phyloP scores from a whole-genome alignment of 805 yeast species.

The Sungouiella blattae region DNA sequence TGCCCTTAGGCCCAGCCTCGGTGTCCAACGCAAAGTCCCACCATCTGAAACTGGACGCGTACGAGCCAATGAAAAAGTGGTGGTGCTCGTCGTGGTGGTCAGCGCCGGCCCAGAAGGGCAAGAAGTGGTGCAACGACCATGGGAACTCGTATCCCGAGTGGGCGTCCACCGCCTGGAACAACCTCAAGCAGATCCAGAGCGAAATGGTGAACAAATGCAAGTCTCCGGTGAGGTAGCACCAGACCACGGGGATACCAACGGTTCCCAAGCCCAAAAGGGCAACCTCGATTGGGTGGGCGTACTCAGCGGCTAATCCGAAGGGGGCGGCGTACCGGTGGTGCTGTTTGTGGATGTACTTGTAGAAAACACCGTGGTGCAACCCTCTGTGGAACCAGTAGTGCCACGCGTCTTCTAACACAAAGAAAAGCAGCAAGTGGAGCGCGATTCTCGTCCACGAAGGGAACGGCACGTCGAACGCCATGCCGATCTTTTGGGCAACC shows the following conservation, averaged over 20 bases:
- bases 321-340: slow-evolving; percentile 99
- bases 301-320: slow-evolving; percentile 94
- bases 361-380: slow-evolving; percentile 83
- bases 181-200: slow-evolving; percentile 81
- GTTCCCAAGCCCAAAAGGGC: slow-evolving; percentile 91
- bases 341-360: slow-evolving; percentile 92
- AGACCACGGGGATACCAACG: slow-evolving; percentile 88
- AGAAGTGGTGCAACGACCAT: slow-evolving; percentile 85
- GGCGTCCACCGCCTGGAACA: slow-evolving; percentile 95
- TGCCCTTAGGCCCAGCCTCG: slow-evolving; percentile 85
- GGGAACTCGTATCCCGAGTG: slow-evolving; percentile 99
- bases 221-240: slow-evolving; percentile 66
- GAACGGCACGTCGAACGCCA: slow-evolving; percentile 78
- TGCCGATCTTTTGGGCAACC: slow-evolving; percentile 76
- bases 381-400: slow-evolving; percentile 94
- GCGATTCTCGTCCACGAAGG: slow-evolving; percentile 60
- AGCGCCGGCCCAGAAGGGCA: slow-evolving; percentile 98
- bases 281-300: slow-evolving; percentile 95
- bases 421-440: slow-evolving; percentile 70
- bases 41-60: slow-evolving; percentile 93
- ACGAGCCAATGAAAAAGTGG: slow-evolving; percentile 92
- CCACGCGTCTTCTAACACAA: slow-evolving; percentile 90
- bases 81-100: slow-evolving; percentile 98
- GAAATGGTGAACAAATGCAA: slow-evolving; percentile 89
- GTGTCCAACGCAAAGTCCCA: slow-evolving; percentile 88